Evolutionary conservation across 768 basidiomycete species (phyloP).

Genomic region (Russula emetica): DNA sequence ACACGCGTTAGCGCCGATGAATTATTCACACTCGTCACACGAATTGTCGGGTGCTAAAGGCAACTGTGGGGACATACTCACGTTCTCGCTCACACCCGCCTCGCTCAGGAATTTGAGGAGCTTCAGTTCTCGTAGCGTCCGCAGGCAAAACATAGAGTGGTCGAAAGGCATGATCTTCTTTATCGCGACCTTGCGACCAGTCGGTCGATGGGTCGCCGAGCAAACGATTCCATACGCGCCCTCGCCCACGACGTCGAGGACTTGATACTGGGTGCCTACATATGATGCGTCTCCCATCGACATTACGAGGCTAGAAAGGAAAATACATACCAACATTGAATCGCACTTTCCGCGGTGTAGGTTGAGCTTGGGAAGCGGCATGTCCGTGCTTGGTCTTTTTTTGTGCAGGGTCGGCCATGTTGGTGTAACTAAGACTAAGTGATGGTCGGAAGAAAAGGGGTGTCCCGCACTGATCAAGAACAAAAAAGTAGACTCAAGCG

Average conservation of each 20-base stretch:
- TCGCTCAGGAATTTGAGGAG: conserved; percentile 76
- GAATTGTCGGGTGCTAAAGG: not conserved
- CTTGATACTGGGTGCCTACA: conserved; percentile 52
- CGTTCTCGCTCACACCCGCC: conserved; percentile 86
- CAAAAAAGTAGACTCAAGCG: conserved; percentile 15
- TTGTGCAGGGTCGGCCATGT: conserved; percentile 30
- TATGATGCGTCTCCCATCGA: not conserved
- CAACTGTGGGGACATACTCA: conserved; percentile 32
- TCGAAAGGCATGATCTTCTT: conserved; percentile 96
- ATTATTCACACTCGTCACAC: not conserved
- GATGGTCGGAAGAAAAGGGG: conserved; percentile 21
- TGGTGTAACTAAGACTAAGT: conserved; percentile 17
- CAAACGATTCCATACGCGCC: conserved; percentile 94
- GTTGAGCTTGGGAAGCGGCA: conserved; percentile 42
- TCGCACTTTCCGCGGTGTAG: conserved; percentile 76
- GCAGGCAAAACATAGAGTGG: conserved; percentile 87
- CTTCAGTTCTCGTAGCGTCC: conserved; percentile 56
- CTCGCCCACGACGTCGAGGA: conserved; percentile 85
- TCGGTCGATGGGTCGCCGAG: conserved; percentile 75
- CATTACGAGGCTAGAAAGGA: not conserved
- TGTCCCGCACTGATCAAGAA: conserved; percentile 13
- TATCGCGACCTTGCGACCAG: conserved; percentile 85
- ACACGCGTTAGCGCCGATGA: conserved; percentile 13
- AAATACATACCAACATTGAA: conserved; percentile 70
- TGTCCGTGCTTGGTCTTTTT: conserved; percentile 45